These are phyloP conservation scores for Puccinia coronata DNA, from an alignment of 1,284 basidiomycete genomes.

Conservation along the genomic window DNA sequence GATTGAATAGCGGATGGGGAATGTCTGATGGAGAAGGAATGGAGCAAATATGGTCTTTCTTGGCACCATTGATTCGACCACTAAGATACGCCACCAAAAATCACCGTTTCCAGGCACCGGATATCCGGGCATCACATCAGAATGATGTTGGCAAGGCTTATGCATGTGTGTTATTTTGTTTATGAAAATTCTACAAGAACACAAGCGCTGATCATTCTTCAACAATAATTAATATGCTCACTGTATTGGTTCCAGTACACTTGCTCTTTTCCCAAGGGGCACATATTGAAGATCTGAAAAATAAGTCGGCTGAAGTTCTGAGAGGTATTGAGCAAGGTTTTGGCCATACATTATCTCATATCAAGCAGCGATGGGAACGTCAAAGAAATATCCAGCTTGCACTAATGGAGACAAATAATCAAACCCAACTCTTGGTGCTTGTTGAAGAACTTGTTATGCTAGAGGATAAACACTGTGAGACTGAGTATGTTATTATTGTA, in stretches of 20 bases:
- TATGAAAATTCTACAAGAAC: too few species aligned
- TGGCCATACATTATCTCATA: background rate
- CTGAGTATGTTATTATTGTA: background rate
- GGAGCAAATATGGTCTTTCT: background rate
- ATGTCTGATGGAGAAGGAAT: slow-evolving; percentile 24
- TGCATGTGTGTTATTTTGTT: background rate
- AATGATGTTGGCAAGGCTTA: background rate
- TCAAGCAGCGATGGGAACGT: background rate
- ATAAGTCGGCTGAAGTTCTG: background rate
- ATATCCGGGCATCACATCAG: background rate
- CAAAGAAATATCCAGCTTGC: background rate
- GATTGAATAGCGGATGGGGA: slow-evolving; percentile 1
- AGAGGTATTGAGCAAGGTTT: background rate
- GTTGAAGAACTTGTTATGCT: background rate
- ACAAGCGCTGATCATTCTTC: too few species aligned
- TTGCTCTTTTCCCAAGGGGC: background rate
- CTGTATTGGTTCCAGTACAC: background rate
- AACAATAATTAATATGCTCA: too few species aligned
- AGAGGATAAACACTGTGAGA: background rate
- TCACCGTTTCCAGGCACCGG: background rate
- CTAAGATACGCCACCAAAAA: slow-evolving; percentile 10
- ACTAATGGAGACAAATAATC: background rate
- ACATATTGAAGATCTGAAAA: slow-evolving; percentile 1
- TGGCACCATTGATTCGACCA: background rate
- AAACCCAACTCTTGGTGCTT: background rate